Base-by-base conservation (phyloP, 2,329 filamentous ascomycete genomes). In the Fulvia fulva region DNA sequence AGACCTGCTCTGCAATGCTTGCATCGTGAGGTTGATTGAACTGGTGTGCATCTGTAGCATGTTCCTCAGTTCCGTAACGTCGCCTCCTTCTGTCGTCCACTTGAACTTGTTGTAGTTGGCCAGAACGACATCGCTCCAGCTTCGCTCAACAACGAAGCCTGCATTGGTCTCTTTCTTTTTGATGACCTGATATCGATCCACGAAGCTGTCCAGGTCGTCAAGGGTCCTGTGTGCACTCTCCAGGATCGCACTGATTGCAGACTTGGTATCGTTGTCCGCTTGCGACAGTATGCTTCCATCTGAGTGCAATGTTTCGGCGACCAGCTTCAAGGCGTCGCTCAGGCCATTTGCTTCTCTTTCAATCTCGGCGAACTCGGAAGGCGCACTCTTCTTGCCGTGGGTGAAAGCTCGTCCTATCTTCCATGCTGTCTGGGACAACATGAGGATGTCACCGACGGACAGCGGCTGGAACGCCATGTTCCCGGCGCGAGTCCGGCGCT, bases 391-490 rank as follows among this genome's bases (percentile, higher is more conserved):
- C 30, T 73, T 71, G 25, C 74, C 74, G 21, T 76, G 68, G 5
- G 71, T 73, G 63, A 80, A 80, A 1, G 76, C 73, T 51, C 75
- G 67, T 25, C 75, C 76, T 43, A 76, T 74, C 60, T 73, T 77
- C 76, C 76, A 79, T 22, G 77, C 76, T 44, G 74, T 70, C 64
- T 79, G 76, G 5, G 76, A 78, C 16, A 79, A 70, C 72, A 77
- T 75, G 43, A 79, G 63, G 21, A 78, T 75, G 67, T 79, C 77
- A 56, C 76, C 77, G 9, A 70, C 55, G 3, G 65, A 67, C n/a
- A 69, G 59, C 12, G 65, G 63, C 55, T 62, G 62, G 46, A 63
- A 53, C 12, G 64, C 63, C 67, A 69, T 69, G 26, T n/a, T 44
- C 11, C 25, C 52, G 37, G 52, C 41, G 23, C 52, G 7, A 54